Evolutionary conservation across 2,329 filamentous ascomycete genomes (phyloP), one percentile per base, ranked within the genome.

Genomic region (Diaporthe sp.): DNA sequence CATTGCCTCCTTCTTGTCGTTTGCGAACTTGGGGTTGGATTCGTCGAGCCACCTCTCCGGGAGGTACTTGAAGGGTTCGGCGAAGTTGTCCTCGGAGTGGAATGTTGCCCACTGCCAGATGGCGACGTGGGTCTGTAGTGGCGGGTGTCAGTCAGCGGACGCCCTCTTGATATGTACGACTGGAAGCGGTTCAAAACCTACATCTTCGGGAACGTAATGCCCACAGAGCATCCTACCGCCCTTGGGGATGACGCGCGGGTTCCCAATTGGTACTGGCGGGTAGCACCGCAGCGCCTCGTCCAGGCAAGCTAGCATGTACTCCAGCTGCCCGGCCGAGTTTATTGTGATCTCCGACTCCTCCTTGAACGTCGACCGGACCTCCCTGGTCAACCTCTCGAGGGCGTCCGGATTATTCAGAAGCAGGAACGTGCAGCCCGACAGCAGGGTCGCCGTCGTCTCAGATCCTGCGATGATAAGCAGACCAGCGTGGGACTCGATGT

Each of bases 271-370:
- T 45, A 67, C 66, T 2, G 76, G 76, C 19, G 84, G 82, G 68
- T 84, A 85, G 60, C 84, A 77, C 17, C 85, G 80, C 45, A 86
- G 74, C 9, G 78, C 79, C 77, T 86, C 85, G 12, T 85, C 79
- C n/a, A 86, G 77, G 66, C 78, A 80, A 13, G 84, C 84, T 22
- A 79, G 75, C 71, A 85, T 78, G 66, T 85, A 86, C 19, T 74
- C 54, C 0, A 85, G 76, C 10, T 76, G 74, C 57, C 76, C 75
- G 3, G 81, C 78, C 6, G 78, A 78, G 12, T 74, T 72, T 22
- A 82, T 75, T 19, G 75, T 79, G 67, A 86, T 85, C 6, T 85
- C 81, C 0, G 80, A 77, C 45, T 82, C 79, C 0, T 35, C 77
- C 6, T 75, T 71, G 71, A 85, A 85, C 4, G 79, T 50, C 0